A percentile compares a stretch with the other conserved stretches of the same genome.
These are phyloP conservation scores for Jaminaea rosea DNA, from an alignment of 1,284 basidiomycete species.

Conservation along the genomic window DNA sequence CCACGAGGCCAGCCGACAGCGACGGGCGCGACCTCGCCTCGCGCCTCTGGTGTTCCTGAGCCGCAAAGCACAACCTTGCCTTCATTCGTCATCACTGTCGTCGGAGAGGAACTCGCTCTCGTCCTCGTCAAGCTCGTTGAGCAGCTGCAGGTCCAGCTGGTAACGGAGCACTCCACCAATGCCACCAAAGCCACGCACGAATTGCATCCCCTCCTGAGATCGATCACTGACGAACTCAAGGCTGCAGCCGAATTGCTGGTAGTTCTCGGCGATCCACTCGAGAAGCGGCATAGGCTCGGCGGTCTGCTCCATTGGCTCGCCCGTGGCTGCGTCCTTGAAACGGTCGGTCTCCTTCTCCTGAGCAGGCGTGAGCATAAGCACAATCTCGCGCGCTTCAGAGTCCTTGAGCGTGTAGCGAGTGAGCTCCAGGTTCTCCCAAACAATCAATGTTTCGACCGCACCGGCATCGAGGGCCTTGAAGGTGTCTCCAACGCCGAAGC, in stretches of 20 bases:
- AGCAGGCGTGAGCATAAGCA: constrained; percentile 42
- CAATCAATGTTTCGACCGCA: constrained; percentile 90
- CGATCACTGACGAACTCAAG: constrained; percentile 57
- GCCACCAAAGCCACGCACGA: constrained; percentile 96
- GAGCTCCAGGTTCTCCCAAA: constrained; percentile 73
- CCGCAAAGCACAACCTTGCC: no score
- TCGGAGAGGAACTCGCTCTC: constrained; percentile 37
- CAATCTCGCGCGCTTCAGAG: constrained; percentile 28
- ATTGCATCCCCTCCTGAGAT: constrained; percentile 96
- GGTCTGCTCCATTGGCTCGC: constrained; percentile 83
- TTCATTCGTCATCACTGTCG: constrained; percentile 11
- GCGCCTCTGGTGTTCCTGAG: no score
- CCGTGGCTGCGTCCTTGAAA: constrained; percentile 89
- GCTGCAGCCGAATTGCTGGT: constrained; percentile 91
- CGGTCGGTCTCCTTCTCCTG: constrained; percentile 66
- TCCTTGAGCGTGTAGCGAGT: constrained; percentile 39
- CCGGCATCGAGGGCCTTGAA: constrained; percentile 93
- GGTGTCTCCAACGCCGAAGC: constrained; percentile 95
- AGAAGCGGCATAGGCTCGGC: constrained; percentile 42
- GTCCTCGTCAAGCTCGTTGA: constrained; percentile 40
- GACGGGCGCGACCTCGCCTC: no score
- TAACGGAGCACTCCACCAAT: constrained; percentile 80
- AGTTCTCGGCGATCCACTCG: constrained; percentile 96
- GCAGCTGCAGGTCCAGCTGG: constrained; percentile 46
- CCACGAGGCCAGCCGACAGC: no score